A percentile compares a stretch with the other conserved stretches of the same genome.
Evolutionary conservation across 2,329 filamentous ascomycete genomes (phyloP).

Genomic region (Penicillium sp.): DNA sequence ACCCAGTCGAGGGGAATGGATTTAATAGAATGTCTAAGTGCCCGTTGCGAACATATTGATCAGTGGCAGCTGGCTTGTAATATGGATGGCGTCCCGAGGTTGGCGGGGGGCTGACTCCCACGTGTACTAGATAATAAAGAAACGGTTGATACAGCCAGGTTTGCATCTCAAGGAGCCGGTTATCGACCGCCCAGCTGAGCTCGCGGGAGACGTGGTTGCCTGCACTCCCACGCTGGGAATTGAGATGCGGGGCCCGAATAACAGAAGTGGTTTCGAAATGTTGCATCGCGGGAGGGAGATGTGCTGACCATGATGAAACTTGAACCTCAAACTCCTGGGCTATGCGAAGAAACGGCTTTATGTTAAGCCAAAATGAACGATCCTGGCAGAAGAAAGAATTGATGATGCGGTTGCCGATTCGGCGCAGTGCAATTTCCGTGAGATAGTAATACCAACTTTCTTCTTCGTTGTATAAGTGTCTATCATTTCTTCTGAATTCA

Average conservation of each 20-base stretch:
- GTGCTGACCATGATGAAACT: constrained; percentile 29
- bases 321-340: constrained; percentile 36
- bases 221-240: not conserved
- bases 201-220: constrained; percentile 23
- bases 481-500: constrained; percentile 8
- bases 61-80: too few relatives aligned
- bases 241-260: not conserved
- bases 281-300: constrained; percentile 34
- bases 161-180: constrained; percentile 32
- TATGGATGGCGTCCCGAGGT: not conserved
- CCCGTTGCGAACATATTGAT: too few relatives aligned
- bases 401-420: constrained; percentile 49
- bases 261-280: constrained; percentile 18
- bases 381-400: constrained; percentile 33
- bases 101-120: not conserved
- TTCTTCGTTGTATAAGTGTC: constrained; percentile 32
- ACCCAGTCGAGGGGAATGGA: too few relatives aligned
- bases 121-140: constrained; percentile 33
- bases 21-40: too few relatives aligned
- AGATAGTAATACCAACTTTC: constrained; percentile 52
- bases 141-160: constrained; percentile 38
- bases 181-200: constrained; percentile 33
- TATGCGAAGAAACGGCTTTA: constrained; percentile 28
- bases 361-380: constrained; percentile 24
- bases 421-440: constrained; percentile 48